Base-by-base conservation (phyloP, 2,329 filamentous ascomycete species). In the Dactylellina cionopaga region DNA sequence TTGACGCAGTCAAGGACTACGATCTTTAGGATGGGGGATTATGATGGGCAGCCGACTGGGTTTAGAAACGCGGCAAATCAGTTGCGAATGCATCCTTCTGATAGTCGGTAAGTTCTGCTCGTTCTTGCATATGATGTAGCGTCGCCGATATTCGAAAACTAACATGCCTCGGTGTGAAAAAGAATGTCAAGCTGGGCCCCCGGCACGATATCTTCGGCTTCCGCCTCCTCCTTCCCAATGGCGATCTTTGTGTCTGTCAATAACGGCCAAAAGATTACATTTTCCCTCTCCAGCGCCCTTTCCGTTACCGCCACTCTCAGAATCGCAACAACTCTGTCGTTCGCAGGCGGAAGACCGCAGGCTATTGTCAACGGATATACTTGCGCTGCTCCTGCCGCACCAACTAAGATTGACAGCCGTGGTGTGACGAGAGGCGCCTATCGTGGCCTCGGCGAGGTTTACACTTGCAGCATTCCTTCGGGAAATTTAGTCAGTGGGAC, bases 11-110 rank as follows among this genome's bases (percentile, higher is more conserved):
- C 81, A 11, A 81, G 84, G 3, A 82, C 82, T 43, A 85, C 84
- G 0, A 81, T 90, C 55, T 90, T 85, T 81, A 84, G 85, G 75
- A 88, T 90, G 47, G 88, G 88, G 24, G 83, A 87, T 25, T 89
- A 85, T 81, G 88, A 90, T 75, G 88, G 88, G 47, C 83, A 86
- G 79, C 86, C 86, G 17, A 85, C 82, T 3, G 87, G 87, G 11
- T 89, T 90, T 82, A 83, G 84, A 74, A 90, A 90, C 77, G 88
- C 88, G 10, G 88, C 84, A 59, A 89, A 89, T 76, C 85, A 89
- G 78, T 83, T 87, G 11, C 84, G 87, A 49, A 90, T 90, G 88
- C 88, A 90, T 77, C 88, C 88, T 2, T 86, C 85, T 3, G 88
- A 90, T 79, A 60, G 41, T 27, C 35, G 55, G 55, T 58, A 41